Base-by-base conservation (phyloP, 2,329 filamentous ascomycete genomes). In the Nigrograna mackinnonii region DNA sequence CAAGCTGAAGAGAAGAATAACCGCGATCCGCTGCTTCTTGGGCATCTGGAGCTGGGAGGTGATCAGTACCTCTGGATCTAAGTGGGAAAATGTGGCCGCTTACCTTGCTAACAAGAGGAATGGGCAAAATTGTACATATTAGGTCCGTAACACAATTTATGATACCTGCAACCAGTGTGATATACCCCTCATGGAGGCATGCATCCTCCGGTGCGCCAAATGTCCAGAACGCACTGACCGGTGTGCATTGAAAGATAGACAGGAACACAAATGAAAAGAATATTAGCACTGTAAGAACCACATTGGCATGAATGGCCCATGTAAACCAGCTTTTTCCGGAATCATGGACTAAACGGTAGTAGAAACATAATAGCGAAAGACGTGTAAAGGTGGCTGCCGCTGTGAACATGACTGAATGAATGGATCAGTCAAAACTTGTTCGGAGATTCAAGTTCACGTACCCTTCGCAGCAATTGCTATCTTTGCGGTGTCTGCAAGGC, bases 331-430 rank as follows among this genome's bases (percentile, higher is more conserved):
- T 52, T 36, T 63, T 65, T 2, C 62, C 64, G n/a, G 65, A 67
- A 45, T 75, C 71, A 7, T 63, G 44, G 6, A 74, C 59, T 7
- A 76, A 57, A 11, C 74, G 66, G 39, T 74, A 75, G 48, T 75
- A 77, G 51, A 76, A 74, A 49, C 60, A 69, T 22, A 75, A 67
- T 6, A 76, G 56, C 0, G 70, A 74, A 13, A 74, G 56, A 13
- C 73, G 59, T 0, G 71, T 74, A 43, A 73, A 74, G 1, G 67
- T 70, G 1, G 72, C 60, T 2, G 72, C 71, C 11, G 64, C 52
- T 2, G 63, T 66, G 47, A 74, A 76, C 4, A 71, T 52, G 5
- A 72, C 38, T n/a, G n/a, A n/a, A n/a, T n/a, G n/a, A n/a, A n/a
- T n/a, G n/a, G n/a, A n/a, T n/a, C n/a, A n/a, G n/a, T n/a, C n/a